A percentile compares a stretch with the other conserved stretches of the same genome.
Evolutionary conservation across 2,329 filamentous ascomycete genomes (phyloP).

Genomic region (Diaporthe amygdali): DNA sequence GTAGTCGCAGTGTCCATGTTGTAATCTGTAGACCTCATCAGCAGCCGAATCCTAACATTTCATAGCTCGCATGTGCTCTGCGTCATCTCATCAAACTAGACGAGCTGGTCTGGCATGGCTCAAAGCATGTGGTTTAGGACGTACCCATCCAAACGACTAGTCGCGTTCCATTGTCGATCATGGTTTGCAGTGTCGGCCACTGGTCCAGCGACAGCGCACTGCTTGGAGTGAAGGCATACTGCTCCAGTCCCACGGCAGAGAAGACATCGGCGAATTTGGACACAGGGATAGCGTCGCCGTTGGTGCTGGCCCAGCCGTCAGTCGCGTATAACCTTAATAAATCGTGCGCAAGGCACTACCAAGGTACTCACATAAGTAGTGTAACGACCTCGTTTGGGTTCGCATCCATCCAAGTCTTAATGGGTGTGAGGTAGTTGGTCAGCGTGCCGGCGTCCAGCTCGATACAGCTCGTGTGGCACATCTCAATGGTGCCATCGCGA

Average conservation of each 20-base stretch:
- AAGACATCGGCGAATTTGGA: slow-evolving; percentile 61
- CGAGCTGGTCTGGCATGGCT: background rate
- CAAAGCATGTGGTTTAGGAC: slow-evolving; percentile 21
- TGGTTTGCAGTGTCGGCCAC: slow-evolving; percentile 72
- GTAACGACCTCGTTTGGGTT: slow-evolving; percentile 68
- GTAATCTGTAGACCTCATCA: slow-evolving; percentile 60
- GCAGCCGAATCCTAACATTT: background rate
- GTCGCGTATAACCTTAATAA: background rate
- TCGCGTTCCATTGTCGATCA: slow-evolving; percentile 68
- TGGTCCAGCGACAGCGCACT: slow-evolving; percentile 47
- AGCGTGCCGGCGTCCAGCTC: slow-evolving; percentile 65
- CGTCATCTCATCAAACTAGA: background rate
- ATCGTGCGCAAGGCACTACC: too few relatives aligned
- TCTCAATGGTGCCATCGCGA: slow-evolving; percentile 53
- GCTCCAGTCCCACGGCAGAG: slow-evolving; percentile 56
- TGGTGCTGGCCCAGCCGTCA: slow-evolving; percentile 45
- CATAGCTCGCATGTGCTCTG: background rate
- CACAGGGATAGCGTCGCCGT: slow-evolving; percentile 62
- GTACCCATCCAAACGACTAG: slow-evolving; percentile 74
- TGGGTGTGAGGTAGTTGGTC: slow-evolving; percentile 55
- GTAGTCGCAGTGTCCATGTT: slow-evolving; percentile 52
- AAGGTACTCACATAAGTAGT: slow-evolving; percentile 55
- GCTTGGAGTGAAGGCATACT: slow-evolving; percentile 61
- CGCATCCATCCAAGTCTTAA: slow-evolving; percentile 65
- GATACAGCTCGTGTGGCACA: slow-evolving; percentile 70